These are phyloP conservation scores for Mycena floridula DNA, from an alignment of 768 basidiomycete genomes.

Conservation along the genomic window DNA sequence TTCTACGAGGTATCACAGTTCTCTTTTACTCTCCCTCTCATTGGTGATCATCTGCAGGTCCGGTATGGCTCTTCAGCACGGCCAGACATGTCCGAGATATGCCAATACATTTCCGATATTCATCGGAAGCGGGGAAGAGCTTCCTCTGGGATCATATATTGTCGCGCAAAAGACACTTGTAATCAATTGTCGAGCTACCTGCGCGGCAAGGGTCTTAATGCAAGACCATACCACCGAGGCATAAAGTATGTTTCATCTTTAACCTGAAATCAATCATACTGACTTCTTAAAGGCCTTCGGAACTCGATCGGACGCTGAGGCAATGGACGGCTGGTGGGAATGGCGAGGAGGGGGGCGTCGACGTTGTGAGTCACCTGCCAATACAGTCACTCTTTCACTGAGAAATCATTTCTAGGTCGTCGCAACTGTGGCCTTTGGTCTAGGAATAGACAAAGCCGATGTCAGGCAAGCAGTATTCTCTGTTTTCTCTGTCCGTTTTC, in stretches of 20 bases:
- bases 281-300: too few relatives aligned
- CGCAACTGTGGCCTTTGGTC: constrained; percentile 80
- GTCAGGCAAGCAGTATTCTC: constrained; percentile 41
- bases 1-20: constrained; percentile 64
- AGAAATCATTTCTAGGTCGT: constrained; percentile 41
- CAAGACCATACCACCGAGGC: constrained; percentile 72
- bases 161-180: constrained; percentile 60
- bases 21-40: too few relatives aligned
- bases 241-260: constrained; percentile 42
- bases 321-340: constrained; percentile 48
- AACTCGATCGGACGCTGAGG: constrained; percentile 59
- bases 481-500: background rate
- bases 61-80: constrained; percentile 55
- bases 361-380: constrained; percentile 37
- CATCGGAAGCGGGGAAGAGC: constrained; percentile 51
- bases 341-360: constrained; percentile 43
- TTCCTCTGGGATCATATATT: constrained; percentile 75
- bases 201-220: constrained; percentile 58
- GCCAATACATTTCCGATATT: constrained; percentile 58
- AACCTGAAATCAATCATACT: too few relatives aligned
- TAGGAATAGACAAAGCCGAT: constrained; percentile 81
- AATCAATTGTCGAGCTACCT: constrained; percentile 62
- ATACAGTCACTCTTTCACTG: background rate
- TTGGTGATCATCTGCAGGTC: constrained; percentile 36
- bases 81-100: constrained; percentile 54